Evolutionary conservation across 2,329 filamentous ascomycete genomes (phyloP).

Genomic region (Sordariomycetes sp.): DNA sequence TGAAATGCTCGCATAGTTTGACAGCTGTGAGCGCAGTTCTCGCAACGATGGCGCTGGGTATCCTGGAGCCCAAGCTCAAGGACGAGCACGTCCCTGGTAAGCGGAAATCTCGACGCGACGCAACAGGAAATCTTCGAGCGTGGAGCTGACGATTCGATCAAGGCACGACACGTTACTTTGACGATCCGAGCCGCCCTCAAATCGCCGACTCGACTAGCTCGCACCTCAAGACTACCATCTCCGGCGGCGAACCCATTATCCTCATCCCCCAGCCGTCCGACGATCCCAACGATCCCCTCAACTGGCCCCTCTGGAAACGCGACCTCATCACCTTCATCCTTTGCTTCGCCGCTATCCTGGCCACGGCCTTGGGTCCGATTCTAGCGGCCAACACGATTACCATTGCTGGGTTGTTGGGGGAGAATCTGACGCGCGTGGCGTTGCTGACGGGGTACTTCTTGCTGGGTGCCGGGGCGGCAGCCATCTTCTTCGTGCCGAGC

Average conservation of each 20-base stretch:
- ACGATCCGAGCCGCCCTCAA: conserved; percentile 43
- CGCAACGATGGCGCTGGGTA: conserved; percentile 52
- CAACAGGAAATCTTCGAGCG: neutral
- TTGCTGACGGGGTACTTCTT: conserved; percentile 82
- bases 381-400: conserved; percentile 83
- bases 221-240: conserved; percentile 63
- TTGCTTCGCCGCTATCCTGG: conserved; percentile 73
- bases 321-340: conserved; percentile 73
- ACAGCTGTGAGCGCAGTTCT: too few relatives aligned
- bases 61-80: conserved; percentile 59
- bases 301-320: conserved; percentile 79
- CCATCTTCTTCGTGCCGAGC: conserved; percentile 78
- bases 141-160: conserved; percentile 1
- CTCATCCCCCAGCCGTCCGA: conserved; percentile 80
- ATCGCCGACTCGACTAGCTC: conserved; percentile 26
- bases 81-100: conserved; percentile 67
- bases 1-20: too few relatives aligned
- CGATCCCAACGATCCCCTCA: conserved; percentile 80
- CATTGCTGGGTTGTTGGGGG: conserved; percentile 56
- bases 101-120: conserved; percentile 9
- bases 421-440: conserved; percentile 66
- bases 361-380: conserved; percentile 74
- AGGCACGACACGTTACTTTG: conserved; percentile 58
- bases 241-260: conserved; percentile 60
- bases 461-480: conserved; percentile 71